Evolutionary conservation across 768 basidiomycete genomes (phyloP).

Genomic region (Favolaschia claudopus): DNA sequence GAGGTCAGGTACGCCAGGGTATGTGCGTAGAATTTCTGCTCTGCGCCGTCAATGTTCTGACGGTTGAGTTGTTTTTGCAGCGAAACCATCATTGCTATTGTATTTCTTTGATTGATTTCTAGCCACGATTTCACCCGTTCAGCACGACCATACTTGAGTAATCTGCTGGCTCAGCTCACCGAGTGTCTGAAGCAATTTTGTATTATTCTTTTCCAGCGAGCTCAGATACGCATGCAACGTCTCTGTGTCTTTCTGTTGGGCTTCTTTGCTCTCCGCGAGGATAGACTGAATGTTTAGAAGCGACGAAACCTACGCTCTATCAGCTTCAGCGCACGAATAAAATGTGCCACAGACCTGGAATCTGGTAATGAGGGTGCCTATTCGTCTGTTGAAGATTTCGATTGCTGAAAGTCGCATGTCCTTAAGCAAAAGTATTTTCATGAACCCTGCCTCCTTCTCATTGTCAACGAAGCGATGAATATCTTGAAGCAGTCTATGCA

Average conservation of each 20-base stretch:
- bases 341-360: not conserved
- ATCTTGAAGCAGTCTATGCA: slow-evolving; percentile 6
- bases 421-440: slow-evolving; percentile 1
- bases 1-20: not conserved
- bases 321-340: too few species aligned
- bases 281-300: slow-evolving; percentile 11
- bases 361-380: not conserved
- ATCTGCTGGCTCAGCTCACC: too few species aligned
- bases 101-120: slow-evolving; percentile 4
- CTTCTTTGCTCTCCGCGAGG: not conserved
- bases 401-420: not conserved
- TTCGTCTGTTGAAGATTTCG: not conserved
- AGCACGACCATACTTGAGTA: too few species aligned
- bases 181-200: not conserved
- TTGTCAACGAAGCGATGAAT: slow-evolving; percentile 7
- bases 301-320: slow-evolving; percentile 4
- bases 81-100: slow-evolving; percentile 11
- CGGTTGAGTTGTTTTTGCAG: not conserved
- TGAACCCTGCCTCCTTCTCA: not conserved
- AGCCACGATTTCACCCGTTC: not conserved
- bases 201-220: not conserved
- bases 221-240: not conserved
- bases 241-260: not conserved
- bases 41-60: not conserved
- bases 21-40: slow-evolving; percentile 5